Conservation (phyloP, 495 filamentous ascomycete species). For the Diplogelasinospora grovesii region DNA sequence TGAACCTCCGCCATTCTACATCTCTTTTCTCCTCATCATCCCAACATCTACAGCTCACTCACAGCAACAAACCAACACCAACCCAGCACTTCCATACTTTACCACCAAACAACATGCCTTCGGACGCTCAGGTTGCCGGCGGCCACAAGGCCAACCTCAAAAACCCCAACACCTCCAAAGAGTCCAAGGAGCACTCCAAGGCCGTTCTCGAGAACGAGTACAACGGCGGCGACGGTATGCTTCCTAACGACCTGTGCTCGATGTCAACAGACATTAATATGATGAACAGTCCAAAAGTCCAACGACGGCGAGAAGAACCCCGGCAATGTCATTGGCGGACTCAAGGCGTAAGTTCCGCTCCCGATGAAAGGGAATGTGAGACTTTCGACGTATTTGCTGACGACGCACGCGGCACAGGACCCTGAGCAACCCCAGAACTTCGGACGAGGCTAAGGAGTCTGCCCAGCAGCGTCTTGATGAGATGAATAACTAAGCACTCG, state of each 20-base stretch:
- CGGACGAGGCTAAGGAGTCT: constrained; percentile 35
- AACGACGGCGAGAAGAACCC: constrained; percentile 33
- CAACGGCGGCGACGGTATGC: constrained; percentile 27
- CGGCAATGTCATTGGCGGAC: constrained; percentile 34
- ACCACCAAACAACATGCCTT: constrained; percentile 28
- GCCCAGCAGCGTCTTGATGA: constrained; percentile 35
- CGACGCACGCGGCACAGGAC: constrained; percentile 19
- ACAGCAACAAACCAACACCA: neutral
- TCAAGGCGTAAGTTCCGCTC: constrained; percentile 33
- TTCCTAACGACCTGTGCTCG: neutral
- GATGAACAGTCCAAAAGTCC: constrained; percentile 21
- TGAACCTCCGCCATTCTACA: no score
- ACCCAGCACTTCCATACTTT: no score
- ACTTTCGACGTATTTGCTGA: neutral
- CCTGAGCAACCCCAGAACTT: constrained; percentile 37
- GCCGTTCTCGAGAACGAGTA: constrained; percentile 38
- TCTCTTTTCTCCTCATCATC: neutral
- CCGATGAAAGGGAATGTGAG: neutral
- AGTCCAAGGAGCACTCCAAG: constrained; percentile 33
- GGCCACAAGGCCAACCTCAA: constrained; percentile 45
- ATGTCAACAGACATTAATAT: neutral
- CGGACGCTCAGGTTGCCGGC: constrained; percentile 33
- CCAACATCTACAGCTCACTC: neutral
- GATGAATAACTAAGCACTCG: constrained; percentile 13
- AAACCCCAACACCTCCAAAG: constrained; percentile 37